Evolutionary conservation across 768 basidiomycete genomes (phyloP), one percentile per base, ranked within the genome.

Genomic region (Omphalotus guepiniiformis): DNA sequence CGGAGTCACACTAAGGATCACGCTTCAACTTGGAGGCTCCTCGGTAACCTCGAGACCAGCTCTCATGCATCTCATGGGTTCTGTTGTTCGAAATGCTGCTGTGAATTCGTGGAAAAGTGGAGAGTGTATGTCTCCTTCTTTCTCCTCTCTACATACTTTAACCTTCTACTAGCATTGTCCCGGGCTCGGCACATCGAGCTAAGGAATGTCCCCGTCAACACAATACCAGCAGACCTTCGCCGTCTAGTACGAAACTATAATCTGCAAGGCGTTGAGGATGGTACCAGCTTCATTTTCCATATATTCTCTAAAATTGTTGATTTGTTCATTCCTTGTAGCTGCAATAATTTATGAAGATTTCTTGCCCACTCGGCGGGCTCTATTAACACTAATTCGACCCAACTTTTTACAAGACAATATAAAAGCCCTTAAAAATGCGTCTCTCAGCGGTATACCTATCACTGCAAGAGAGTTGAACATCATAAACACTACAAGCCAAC

Each of bases 361-460:
- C 63, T 57, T 65, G 19, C 82, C 85, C 6, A 79, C 78, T 1
- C 78, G 80, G 25, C 63, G 65, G 18, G 88, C 84, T 6, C 66
- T 76, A 53, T 61, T 91, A 39, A 76, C 78, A 12, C 62, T 88
- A 47, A 61, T 72, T 9, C 66, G 71, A 28, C 63, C 78, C 1
- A 68, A 78, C 18, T 74, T 66, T 52, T 57, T 79, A 6, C 59
- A 56, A 13, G 58, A 62, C 23, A 76, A 71, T 48, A 43, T 81
- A 0, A 59, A 60, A 3, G 64, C 63, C 18, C 71, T 87, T 4
- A 55, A 68, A 39, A 67, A 66, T 2, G 48, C 74, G n/a, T 58
- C 67, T 3, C 57, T 86, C 13, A 72, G 72, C 41, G 80, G 80
- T 2, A 56, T 72, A 32, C 59, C 61, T 1, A 48, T 83, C 36